Percentiles rank a stretch among this genome's conserved stretches.
phyloP scores from a whole-genome alignment of 352 stramenopile species.

The Globisporangium nodosum region DNA sequence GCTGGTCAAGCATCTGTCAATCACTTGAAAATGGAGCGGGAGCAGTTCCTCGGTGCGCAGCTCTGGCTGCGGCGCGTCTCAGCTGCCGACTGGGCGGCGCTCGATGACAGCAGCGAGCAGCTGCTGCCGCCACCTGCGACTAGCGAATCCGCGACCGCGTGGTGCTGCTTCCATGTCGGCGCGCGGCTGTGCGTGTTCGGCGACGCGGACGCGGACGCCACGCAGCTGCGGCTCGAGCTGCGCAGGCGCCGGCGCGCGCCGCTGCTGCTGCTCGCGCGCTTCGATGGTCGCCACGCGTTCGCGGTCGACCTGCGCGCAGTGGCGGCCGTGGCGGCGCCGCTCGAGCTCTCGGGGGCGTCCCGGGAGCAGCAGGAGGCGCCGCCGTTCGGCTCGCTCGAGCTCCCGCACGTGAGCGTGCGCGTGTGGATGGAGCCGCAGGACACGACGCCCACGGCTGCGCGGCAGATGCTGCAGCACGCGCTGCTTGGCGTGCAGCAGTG shows the following conservation, averaged over 20 bases:
- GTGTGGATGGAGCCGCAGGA: conserved; percentile 30
- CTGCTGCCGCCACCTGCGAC: neutral
- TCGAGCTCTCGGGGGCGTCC: neutral
- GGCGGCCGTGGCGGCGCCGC: conserved; percentile 1
- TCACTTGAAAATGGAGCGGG: conserved; percentile 15
- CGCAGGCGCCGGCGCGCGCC: neutral
- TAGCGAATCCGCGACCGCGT: conserved; percentile 1
- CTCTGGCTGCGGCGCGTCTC: conserved; percentile 19
- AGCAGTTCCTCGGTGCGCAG: conserved; percentile 25
- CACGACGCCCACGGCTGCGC: neutral
- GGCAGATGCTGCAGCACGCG: conserved; percentile 9
- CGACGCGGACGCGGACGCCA: conserved; percentile 22
- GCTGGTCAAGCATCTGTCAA: too few relatives aligned
- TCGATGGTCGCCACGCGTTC: conserved; percentile 20
- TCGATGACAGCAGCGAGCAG: neutral
- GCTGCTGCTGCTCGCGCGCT: conserved; percentile 17
- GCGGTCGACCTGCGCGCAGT: conserved; percentile 17
- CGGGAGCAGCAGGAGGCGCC: conserved; percentile 9
- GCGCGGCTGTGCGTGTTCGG: conserved; percentile 30
- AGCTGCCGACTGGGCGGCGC: neutral
- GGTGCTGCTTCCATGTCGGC: conserved; percentile 31
- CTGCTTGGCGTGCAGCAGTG: conserved; percentile 11
- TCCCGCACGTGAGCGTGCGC: conserved; percentile 25
- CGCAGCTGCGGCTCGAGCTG: conserved; percentile 26
- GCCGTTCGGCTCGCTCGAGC: conserved; percentile 25